Evolutionary conservation across 495 filamentous ascomycete species (phyloP), one percentile per base, ranked within the genome.

Genomic region (Hypomontagnella submonticulosa): DNA sequence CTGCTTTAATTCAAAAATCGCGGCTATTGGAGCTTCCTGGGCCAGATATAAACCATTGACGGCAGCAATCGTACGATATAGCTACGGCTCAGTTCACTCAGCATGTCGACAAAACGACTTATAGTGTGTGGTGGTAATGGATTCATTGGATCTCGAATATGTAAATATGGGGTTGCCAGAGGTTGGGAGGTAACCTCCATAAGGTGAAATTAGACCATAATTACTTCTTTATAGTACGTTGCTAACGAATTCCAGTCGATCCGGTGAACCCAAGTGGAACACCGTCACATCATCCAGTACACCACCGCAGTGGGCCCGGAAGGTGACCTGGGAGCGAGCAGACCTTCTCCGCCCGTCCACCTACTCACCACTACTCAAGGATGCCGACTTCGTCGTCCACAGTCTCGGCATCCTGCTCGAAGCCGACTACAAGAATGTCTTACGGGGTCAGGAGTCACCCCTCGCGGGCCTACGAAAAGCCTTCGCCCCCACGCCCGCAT

Each of bases 331-430:
- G 96, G 87, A 90, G 51, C 89, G 87, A 56, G 95, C 88, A 52
- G 90, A 99, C 78, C 88, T 97, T 63, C 83, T 99, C 50, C 84
- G 89, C 33, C 95, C 95, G 1, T 77, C 84, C 0, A 88, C 88
- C 43, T 99, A 97, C 78, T 84, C 84, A 18, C 75, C 87, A 1
- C 83, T 90, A 27, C 83, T 99, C 53, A 80, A 83, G 47, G 85
- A 81, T 32, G 91, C 93, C 42, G 87, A 90, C 71, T 92, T 87
- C 30, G 92, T 98, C 11, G 89, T 99, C 16, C 95, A 99, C 78
- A 89, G 81, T 62, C 91, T 97, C 88, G 95, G 95, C 5, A 98
- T 99, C 52, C 82, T 99, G n/a, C 84, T 99, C 10, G 95, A 99
- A 78, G 93, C 94, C 6, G 95, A 99, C 77, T 99, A 99, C 83